Percentiles rank a stretch among this genome's conserved stretches.
Evolutionary conservation across 2,329 filamentous ascomycete genomes (phyloP).

Genomic region (Myriangium duriaei): DNA sequence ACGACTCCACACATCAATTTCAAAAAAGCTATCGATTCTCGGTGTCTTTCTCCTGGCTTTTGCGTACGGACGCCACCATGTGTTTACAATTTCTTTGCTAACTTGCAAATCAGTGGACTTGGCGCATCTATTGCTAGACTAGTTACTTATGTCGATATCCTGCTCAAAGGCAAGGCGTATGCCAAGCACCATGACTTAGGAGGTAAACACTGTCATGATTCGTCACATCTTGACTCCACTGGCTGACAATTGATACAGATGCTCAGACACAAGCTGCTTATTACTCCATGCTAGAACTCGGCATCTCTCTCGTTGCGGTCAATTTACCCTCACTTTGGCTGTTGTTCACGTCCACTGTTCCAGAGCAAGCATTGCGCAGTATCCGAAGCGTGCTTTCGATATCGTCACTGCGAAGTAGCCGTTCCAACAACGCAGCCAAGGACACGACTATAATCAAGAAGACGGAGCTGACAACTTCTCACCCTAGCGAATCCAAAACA

Average conservation of each 20-base stretch:
- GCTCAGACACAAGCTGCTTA: background rate
- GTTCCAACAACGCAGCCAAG: background rate
- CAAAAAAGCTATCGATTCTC: background rate
- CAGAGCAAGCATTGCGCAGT: slow-evolving; percentile 3
- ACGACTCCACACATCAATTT: background rate
- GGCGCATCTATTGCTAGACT: background rate
- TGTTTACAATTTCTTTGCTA: background rate
- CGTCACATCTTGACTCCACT: background rate
- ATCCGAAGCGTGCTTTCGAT: slow-evolving; percentile 6
- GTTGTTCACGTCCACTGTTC: background rate
- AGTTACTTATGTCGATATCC: background rate
- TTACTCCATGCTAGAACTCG: slow-evolving; percentile 1
- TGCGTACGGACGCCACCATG: background rate
- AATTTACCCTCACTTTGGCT: slow-evolving; percentile 3
- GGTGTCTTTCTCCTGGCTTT: background rate
- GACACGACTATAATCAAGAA: background rate
- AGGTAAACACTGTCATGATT: background rate
- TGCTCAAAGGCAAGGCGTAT: background rate
- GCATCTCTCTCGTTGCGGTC: slow-evolving; percentile 2
- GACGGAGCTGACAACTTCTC: background rate
- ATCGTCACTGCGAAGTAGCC: slow-evolving; percentile 23
- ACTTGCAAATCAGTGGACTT: background rate
- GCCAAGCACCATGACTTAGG: background rate
- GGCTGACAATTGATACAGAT: background rate
- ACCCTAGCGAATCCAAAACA: background rate